Base-by-base conservation (phyloP, 179 eudicot genomes). In the Beta corolliflora region DNA sequence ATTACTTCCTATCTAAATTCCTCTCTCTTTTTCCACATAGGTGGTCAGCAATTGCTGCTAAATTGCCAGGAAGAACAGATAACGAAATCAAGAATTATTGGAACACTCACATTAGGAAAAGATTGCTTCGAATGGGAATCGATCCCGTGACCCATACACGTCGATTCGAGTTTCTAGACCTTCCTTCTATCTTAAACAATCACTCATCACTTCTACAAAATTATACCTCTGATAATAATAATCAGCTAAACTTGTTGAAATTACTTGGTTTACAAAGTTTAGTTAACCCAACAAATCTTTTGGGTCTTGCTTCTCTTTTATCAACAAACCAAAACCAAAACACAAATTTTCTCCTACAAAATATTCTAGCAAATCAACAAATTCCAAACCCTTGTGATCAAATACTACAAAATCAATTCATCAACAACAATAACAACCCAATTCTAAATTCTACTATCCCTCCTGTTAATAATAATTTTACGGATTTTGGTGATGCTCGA, bases 31-130 rank as follows among this genome's bases (percentile, higher is more conserved):
- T 15, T 46, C 66, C 63, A n/a, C 41, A 36, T 80, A 95, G 99
- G 85, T 95, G 99, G 99, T 95, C 99, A 11, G 91, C 95, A 44
- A 95, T 95, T 75, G 99, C 99, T 45, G 91, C 93, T 76, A 90
- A 88, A 13, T 87, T 95, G 66, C 99, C 99, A 0, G 99, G 98
- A 79, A 89, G 98, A 71, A 95, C 99, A 0, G 99, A 95, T 31
- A 95, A 95, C 23, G 98, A 95, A 14, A 95, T 95, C 73, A 95
- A 95, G 79, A 95, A 95, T 73, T 95, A 91, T 29, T 95, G 99
- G 99, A 95, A 95, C 81, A 95, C 98, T 14, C 99, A 94, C 79
- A 89, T 95, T 1, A 65, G 95, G 13, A 95, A 95, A 71, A 86
- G 89, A 73, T 86, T 95, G 55, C 89, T 95, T 0, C 85, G 94